Evolutionary conservation across 75 land plant species (phyloP).

Genomic region (Larix kaempferi): DNA sequence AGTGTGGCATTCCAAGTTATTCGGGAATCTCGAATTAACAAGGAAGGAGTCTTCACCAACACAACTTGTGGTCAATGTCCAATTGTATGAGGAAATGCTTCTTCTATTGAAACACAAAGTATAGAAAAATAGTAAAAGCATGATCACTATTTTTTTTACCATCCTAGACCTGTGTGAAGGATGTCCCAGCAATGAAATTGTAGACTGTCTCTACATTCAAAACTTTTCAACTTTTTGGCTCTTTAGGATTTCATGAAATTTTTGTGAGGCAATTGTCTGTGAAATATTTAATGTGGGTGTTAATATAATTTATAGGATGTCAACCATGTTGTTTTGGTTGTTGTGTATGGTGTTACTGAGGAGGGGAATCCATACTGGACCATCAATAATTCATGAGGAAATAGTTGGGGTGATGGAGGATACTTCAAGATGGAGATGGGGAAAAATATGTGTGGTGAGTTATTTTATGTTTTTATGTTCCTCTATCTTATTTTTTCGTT

Average conservation of each 20-base stretch:
- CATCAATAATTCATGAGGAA: constrained; percentile 96
- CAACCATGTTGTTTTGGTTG: constrained; percentile 97
- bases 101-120: too few species aligned
- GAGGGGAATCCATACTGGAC: constrained; percentile 86
- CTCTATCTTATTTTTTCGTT: too few species aligned
- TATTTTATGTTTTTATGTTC: background rate
- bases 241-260: background rate
- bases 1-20: too few species aligned
- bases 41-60: too few species aligned
- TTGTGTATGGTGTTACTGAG: constrained; percentile 76
- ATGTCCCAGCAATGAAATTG: background rate
- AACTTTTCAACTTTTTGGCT: background rate
- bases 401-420: constrained; percentile 75
- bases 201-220: background rate
- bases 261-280: background rate
- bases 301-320: constrained; percentile 56
- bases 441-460: constrained; percentile 99
- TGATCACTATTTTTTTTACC: too few species aligned
- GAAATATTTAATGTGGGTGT: background rate
- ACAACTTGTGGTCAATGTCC: too few species aligned
- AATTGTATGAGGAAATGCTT: too few species aligned
- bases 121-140: too few species aligned
- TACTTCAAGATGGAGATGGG: constrained; percentile 98
- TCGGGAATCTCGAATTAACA: too few species aligned
- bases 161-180: too few species aligned